These are phyloP conservation scores for Sclerotinia nivalis DNA, from an alignment of 2,329 filamentous ascomycete species.

Conservation along the genomic window DNA sequence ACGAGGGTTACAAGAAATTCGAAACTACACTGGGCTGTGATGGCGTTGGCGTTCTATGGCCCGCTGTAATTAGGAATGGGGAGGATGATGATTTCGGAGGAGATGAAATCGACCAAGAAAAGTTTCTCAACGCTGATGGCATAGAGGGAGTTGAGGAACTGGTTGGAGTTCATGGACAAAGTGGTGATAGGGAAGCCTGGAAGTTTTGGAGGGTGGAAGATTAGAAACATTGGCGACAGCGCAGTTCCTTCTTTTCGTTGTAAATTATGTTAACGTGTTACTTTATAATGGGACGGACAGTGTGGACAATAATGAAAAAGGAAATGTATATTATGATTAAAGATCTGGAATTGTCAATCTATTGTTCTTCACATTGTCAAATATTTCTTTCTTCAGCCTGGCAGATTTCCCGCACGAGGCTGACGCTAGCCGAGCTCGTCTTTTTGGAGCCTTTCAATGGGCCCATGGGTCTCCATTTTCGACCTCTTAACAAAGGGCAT, in stretches of 20 bases:
- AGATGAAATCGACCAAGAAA: constrained; percentile 90
- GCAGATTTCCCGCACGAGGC: constrained; percentile 18
- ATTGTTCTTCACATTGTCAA: constrained; percentile 21
- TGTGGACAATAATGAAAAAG: constrained; percentile 5
- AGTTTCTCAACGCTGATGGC: constrained; percentile 80
- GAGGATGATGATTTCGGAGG: constrained; percentile 76
- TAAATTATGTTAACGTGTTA: constrained; percentile 21
- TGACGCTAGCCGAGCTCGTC: constrained; percentile 21
- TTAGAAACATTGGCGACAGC: constrained; percentile 35
- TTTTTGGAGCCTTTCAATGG: constrained; percentile 9
- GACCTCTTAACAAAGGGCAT: constrained; percentile 5
- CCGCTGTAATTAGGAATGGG: constrained; percentile 84
- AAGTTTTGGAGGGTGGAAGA: constrained; percentile 76
- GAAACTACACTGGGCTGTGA: constrained; percentile 89
- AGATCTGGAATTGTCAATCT: neutral
- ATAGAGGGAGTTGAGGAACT: constrained; percentile 83
- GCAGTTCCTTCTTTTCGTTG: constrained; percentile 11
- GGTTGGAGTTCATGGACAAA: constrained; percentile 73
- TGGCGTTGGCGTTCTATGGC: constrained; percentile 91
- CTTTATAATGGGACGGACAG: neutral
- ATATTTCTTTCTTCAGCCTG: constrained; percentile 20
- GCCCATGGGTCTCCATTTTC: constrained; percentile 1
- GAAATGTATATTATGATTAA: neutral
- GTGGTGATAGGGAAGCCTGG: constrained; percentile 74
- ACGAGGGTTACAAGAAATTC: constrained; percentile 80